Evolutionary conservation across 2,329 filamentous ascomycete genomes (phyloP).

Genomic region (Ciborinia camelliae): DNA sequence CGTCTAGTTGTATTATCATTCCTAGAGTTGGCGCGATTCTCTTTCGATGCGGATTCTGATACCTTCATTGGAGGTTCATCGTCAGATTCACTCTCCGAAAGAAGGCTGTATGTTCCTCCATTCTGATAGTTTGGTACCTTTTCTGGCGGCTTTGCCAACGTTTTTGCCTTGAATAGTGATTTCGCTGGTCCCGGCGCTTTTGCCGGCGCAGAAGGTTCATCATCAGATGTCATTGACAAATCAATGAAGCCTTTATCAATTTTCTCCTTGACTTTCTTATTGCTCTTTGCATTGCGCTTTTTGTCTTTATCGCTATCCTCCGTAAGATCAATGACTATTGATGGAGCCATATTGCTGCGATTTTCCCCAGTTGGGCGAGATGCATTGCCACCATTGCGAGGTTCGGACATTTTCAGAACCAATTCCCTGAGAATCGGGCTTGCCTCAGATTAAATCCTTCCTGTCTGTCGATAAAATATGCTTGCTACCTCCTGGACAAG

Average conservation of each 20-base stretch:
- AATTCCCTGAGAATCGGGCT: not conserved
- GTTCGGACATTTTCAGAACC: not conserved
- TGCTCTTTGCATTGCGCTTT: not conserved
- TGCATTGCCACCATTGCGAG: not conserved
- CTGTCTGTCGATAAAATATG: not conserved
- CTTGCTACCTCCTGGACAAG: not conserved
- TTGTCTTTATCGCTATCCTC: not conserved
- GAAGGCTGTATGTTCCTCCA: constrained; percentile 8
- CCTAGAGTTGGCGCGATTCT: not conserved
- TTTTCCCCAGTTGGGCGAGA: not conserved
- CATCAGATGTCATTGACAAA: not conserved
- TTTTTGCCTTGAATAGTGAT: not conserved
- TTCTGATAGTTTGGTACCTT: not conserved
- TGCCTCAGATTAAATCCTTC: not conserved
- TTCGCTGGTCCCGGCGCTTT: not conserved
- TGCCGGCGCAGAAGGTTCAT: not conserved
- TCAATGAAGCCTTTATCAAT: not conserved
- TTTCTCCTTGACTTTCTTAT: not conserved
- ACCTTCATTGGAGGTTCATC: not conserved
- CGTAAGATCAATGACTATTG: not conserved
- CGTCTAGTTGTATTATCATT: not conserved
- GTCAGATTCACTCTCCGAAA: not conserved
- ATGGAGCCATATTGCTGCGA: not conserved
- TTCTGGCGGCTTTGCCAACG: not conserved
- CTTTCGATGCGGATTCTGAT: not conserved